Evolutionary conservation across 2,329 filamentous ascomycete genomes (phyloP).

Genomic region (Rhynchosporium graminicola): DNA sequence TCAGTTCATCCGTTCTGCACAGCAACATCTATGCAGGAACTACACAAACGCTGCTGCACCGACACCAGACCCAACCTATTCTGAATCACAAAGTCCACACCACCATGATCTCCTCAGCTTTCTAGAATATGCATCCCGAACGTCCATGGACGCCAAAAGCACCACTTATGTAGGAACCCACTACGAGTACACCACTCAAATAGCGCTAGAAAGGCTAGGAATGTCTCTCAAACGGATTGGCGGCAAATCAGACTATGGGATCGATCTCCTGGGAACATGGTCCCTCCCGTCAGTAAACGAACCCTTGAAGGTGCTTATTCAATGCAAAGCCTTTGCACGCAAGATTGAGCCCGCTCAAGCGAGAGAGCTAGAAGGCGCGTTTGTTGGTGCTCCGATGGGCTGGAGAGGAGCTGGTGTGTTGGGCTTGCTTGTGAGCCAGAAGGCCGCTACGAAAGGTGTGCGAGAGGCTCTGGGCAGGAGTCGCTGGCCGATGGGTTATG

Average conservation of each 20-base stretch:
- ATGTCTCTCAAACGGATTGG: slow-evolving; percentile 68
- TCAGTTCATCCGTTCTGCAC: slow-evolving; percentile 28
- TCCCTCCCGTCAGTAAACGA: slow-evolving; percentile 49
- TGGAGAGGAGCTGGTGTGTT: slow-evolving; percentile 69
- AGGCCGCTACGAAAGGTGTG: slow-evolving; percentile 75
- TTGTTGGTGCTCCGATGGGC: slow-evolving; percentile 69
- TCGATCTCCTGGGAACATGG: slow-evolving; percentile 76
- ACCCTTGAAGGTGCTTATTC: slow-evolving; percentile 53
- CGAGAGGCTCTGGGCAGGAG: slow-evolving; percentile 69
- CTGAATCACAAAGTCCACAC: slow-evolving; percentile 48
- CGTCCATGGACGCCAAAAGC: slow-evolving; percentile 54
- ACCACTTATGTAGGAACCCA: slow-evolving; percentile 71
- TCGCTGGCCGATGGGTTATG: slow-evolving; percentile 69
- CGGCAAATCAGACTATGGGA: slow-evolving; percentile 66
- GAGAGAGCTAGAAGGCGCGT: slow-evolving; percentile 79
- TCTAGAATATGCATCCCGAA: slow-evolving; percentile 59
- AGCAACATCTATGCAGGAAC: slow-evolving; percentile 30
- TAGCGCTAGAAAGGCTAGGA: slow-evolving; percentile 57
- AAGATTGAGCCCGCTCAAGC: slow-evolving; percentile 58
- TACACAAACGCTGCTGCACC: slow-evolving; percentile 31
- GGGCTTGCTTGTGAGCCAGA: slow-evolving; percentile 69
- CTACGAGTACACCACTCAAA: slow-evolving; percentile 72
- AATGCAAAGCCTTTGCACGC: slow-evolving; percentile 67
- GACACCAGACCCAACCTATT: slow-evolving; percentile 44
- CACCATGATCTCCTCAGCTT: slow-evolving; percentile 69